phyloP scores from a whole-genome alignment of 108 stramenopile species.

The Pseudonitzschia multistriata region DNA sequence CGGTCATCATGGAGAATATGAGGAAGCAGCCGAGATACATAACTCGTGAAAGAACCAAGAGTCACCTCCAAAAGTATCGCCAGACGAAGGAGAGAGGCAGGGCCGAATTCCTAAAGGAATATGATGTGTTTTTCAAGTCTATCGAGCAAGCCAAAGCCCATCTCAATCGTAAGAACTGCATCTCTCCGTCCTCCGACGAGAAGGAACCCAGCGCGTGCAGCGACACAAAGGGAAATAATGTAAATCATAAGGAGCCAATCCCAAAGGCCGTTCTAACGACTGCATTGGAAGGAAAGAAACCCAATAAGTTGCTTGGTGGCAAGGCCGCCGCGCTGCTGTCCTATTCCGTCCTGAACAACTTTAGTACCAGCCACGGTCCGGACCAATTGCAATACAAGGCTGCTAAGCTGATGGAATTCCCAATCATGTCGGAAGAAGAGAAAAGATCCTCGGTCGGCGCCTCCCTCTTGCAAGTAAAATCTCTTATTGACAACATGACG shows the following conservation, averaged over 20 bases:
- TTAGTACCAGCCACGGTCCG: conserved; percentile 9
- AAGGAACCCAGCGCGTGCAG: neutral
- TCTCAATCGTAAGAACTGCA: conserved; percentile 1
- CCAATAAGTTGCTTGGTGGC: conserved; percentile 34
- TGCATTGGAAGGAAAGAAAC: conserved; percentile 22
- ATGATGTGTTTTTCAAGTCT: conserved; percentile 38
- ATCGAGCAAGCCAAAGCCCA: conserved; percentile 20
- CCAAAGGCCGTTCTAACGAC: conserved; percentile 12
- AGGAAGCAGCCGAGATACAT: conserved; percentile 25
- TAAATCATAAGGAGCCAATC: conserved; percentile 12
- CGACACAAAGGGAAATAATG: neutral
- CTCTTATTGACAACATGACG: conserved; percentile 41
- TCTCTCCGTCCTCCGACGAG: neutral
- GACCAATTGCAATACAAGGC: conserved; percentile 36
- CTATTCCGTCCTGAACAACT: conserved; percentile 38
- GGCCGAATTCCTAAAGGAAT: conserved; percentile 47
- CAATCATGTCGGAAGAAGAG: conserved; percentile 49
- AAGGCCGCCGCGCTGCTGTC: conserved; percentile 46
- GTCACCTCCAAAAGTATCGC: conserved; percentile 58
- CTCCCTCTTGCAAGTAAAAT: conserved; percentile 41
- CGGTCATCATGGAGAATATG: conserved; percentile 54
- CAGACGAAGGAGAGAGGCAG: conserved; percentile 37
- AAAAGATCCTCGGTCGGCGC: conserved; percentile 43
- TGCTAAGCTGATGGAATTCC: conserved; percentile 36
- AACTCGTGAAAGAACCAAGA: conserved; percentile 52